Base-by-base conservation (phyloP, 768 basidiomycete species). In the Mycena vitilis region DNA sequence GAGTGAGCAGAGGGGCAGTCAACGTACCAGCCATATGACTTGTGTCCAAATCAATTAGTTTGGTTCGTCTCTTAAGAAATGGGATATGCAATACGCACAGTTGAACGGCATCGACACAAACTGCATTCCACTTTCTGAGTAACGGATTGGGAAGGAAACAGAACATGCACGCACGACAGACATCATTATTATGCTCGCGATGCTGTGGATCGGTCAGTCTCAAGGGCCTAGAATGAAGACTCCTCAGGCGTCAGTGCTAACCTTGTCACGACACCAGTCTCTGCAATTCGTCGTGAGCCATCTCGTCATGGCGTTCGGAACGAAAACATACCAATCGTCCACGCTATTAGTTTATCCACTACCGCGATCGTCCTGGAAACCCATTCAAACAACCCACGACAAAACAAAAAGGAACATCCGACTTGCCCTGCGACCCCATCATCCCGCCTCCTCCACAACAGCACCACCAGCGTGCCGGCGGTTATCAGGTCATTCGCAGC, bases 211-310 rank as follows among this genome's bases (percentile, higher is more conserved):
- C 11, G 5, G 16, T 62, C 37, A 60, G 60, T n/a, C 12, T 4
- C 12, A 6, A 5, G 12, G 7, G 23, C 15, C 2, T 7, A 34
- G 9, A 15, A 5, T 7, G 11, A 44, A 5, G 18, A 34, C 8
- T 18, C 5, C 12, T 22, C 37, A 20, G 7, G 1, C n/a, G n/a
- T n/a, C n/a, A n/a, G n/a, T n/a, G 38, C 53, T n/a, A 48, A 56
- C 44, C 61, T 63, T 36, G 63, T 55, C 12, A 63, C 30, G 12
- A 63, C 63, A 16, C 63, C 63, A 4, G 63, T 63, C 56, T 63
- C 63, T 63, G 20, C 7, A 40, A 20, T 4, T 36, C 12, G 5
- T 11, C 18, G 10, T 30, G 3, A 30, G 30, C 30, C 30, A 30
- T 30, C 30, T 30, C 30, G 36, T 15, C 3, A 12, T 48, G 11